Evolutionary conservation across 352 stramenopile genomes (phyloP).

Genomic region (Pythium pectinolyticum): DNA sequence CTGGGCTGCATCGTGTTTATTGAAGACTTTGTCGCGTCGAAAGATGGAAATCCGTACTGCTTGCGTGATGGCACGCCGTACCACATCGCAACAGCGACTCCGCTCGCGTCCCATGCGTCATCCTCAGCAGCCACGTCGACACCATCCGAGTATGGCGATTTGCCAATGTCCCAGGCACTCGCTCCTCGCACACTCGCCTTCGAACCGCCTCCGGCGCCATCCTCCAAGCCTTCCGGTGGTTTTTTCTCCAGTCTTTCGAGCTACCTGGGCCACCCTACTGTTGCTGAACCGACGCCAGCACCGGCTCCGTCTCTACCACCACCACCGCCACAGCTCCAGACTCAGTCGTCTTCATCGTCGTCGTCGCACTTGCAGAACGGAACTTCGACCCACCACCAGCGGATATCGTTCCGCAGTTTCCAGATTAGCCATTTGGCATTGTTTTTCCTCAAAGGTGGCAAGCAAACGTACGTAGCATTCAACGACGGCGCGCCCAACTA

Average conservation of each 20-base stretch:
- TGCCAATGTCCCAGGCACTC: constrained; percentile 66
- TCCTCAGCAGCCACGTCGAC: constrained; percentile 14
- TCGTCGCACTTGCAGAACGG: constrained; percentile 8
- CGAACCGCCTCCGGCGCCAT: constrained; percentile 31
- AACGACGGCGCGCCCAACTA: constrained; percentile 82
- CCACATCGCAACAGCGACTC: constrained; percentile 71
- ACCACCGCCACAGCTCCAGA: not conserved
- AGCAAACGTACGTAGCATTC: constrained; percentile 79
- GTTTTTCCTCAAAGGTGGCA: constrained; percentile 77
- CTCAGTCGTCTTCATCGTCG: too few species aligned
- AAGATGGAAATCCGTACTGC: constrained; percentile 67
- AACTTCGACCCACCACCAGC: constrained; percentile 46
- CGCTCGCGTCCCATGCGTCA: constrained; percentile 42
- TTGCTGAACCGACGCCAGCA: not conserved
- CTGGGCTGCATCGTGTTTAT: constrained; percentile 84
- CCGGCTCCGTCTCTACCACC: constrained; percentile 16
- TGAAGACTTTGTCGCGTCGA: constrained; percentile 69
- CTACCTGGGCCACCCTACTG: constrained; percentile 17
- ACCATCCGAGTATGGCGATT: constrained; percentile 43
- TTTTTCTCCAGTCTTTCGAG: constrained; percentile 32
- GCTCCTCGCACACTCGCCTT: constrained; percentile 34
- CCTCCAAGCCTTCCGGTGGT: constrained; percentile 8
- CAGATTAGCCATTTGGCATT: constrained; percentile 79
- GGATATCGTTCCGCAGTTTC: constrained; percentile 80
- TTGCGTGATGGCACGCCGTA: constrained; percentile 71